Base-by-base conservation (phyloP, 441 rosid species). In the Pelargonium australe region DNA sequence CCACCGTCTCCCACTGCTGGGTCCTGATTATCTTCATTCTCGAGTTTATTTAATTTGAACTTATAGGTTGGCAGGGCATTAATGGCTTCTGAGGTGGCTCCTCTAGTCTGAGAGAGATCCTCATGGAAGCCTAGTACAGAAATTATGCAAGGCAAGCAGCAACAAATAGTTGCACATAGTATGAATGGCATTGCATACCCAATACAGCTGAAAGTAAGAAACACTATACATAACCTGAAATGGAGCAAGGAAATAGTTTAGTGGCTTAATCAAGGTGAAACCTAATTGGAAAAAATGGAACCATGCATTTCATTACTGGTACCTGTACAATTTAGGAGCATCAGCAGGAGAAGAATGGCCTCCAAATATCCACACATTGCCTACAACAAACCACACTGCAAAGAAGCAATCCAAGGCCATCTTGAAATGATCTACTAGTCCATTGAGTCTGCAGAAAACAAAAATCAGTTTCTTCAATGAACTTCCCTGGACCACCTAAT, bases 101-200 rank as follows among this genome's bases (percentile, higher is more conserved):
- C 98, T 80, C 92, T 84, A 58, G 97, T 84, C 77, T 87, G 95
- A 37, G 92, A 76, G 49, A 87, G 79, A 76, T 95, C 98, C 81
- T 95, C 99, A 81, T 97, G 80, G 71, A 85, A 88, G 44, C 97
- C 99, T 64, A 90, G 91, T 65, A 92, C 70, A 5, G 98, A 95
- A 68, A 95, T 88, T 64, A 95, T 89, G 75, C 98, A 90, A 9
- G 98, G 99, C 79, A 95, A 77, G 79, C 99, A 95, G 80, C 97
- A 95, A 80, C 99, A 95, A 73, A 95, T 85, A 16, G 98, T 92
- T 53, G 98, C 94, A 77, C 99, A 95, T 49, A 92, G 86, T 75
- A 95, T 95, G 81, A 95, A 92, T 49, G 98, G 99, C 99, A 95
- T 89, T 0, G 99, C 99, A 44, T 95, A 95, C 65, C 99, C 99